A percentile compares a stretch with the other conserved stretches of the same genome.
Evolutionary conservation across 768 basidiomycete genomes (phyloP).

Genomic region (Amanita inopinata): DNA sequence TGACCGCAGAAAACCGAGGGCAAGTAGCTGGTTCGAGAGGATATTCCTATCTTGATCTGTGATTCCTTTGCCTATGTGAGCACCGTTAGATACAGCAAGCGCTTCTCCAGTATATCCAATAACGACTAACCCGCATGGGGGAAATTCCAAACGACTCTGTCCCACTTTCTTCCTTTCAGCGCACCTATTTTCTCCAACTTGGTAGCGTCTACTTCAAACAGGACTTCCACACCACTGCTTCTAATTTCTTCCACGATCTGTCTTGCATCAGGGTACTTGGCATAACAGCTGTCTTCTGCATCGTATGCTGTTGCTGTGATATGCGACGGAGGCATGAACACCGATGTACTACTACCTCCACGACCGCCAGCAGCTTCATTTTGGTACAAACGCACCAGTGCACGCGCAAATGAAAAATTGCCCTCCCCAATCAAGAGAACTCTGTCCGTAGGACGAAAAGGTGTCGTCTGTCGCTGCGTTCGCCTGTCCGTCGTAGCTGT

Average conservation of each 20-base stretch:
- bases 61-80: constrained; percentile 66
- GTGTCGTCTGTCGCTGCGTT: constrained; percentile 40
- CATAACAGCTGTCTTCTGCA: constrained; percentile 59
- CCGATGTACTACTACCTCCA: constrained; percentile 21
- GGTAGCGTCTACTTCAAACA: constrained; percentile 84
- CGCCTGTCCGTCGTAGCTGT: too few relatives aligned
- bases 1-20: constrained; percentile 76
- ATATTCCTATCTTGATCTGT: constrained; percentile 92
- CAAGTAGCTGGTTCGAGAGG: constrained; percentile 73
- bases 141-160: constrained; percentile 89
- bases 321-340: constrained; percentile 49
- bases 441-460: constrained; percentile 53
- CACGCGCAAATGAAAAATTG: constrained; percentile 85
- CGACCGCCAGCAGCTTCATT: constrained; percentile 26
- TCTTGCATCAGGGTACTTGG: constrained; percentile 73
- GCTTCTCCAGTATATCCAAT: not conserved
- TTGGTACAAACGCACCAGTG: constrained; percentile 37
- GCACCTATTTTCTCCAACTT: constrained; percentile 47
- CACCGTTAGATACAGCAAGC: not conserved
- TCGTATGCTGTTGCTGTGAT: constrained; percentile 85
- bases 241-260: constrained; percentile 47
- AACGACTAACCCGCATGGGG: constrained; percentile 76
- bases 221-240: constrained; percentile 52
- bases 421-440: constrained; percentile 87
- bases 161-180: constrained; percentile 58